Evolutionary conservation across 306 rosid species (phyloP).

Genomic region (Acacia acuminata): DNA sequence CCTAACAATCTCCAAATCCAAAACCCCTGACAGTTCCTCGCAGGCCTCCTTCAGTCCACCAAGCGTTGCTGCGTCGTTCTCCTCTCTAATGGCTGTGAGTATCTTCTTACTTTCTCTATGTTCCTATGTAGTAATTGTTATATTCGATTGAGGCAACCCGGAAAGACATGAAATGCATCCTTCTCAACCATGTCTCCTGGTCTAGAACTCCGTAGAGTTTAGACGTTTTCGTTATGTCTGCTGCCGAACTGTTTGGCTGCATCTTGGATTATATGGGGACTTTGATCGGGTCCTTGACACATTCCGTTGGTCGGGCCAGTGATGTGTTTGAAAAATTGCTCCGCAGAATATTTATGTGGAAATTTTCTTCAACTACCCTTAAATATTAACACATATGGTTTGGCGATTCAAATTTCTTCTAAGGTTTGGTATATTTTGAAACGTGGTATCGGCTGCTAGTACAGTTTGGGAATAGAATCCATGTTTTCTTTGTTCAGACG

Average conservation of each 20-base stretch:
- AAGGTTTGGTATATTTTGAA: background rate
- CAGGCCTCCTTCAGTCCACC: background rate
- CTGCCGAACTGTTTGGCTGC: background rate
- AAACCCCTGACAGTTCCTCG: background rate
- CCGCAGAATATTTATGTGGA: background rate
- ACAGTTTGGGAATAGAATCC: background rate
- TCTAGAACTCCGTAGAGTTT: background rate
- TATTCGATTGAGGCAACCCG: background rate
- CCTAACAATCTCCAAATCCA: background rate
- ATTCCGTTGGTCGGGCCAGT: background rate
- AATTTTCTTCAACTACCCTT: background rate
- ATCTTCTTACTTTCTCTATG: background rate
- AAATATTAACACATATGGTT: background rate
- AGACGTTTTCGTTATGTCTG: background rate
- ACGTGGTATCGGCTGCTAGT: background rate
- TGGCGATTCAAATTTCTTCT: background rate
- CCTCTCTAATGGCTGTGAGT: slow-evolving; percentile 12
- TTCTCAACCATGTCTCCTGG: background rate
- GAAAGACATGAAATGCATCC: background rate
- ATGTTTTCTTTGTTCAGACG: background rate
- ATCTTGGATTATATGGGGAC: background rate
- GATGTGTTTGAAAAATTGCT: background rate
- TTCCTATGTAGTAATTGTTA: too few relatives aligned
- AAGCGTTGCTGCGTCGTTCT: background rate
- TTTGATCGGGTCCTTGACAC: background rate